A percentile compares a stretch with the other conserved stretches of the same genome.
phyloP scores from a whole-genome alignment of 768 basidiomycete genomes.

The Termitomyces sp. region DNA sequence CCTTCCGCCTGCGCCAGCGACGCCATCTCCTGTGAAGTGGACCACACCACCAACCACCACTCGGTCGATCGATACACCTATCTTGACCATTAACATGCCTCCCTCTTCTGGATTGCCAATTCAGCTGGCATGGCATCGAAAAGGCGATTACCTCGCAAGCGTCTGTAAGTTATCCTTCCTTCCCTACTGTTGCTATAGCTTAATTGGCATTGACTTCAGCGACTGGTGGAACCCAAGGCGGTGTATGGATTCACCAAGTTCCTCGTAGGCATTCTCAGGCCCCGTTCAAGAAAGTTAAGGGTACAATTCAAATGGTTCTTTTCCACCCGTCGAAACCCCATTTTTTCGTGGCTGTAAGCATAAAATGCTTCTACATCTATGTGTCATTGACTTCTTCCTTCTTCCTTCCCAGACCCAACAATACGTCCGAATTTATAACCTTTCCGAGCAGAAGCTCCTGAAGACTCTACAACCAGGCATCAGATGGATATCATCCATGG shows the following conservation, averaged over 20 bases:
- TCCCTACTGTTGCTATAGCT: slow-evolving; percentile 3
- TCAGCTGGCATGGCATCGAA: slow-evolving; percentile 88
- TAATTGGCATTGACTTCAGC: slow-evolving; percentile 31
- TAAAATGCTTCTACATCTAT: slow-evolving; percentile 3
- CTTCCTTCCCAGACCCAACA: slow-evolving; percentile 73
- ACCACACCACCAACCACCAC: slow-evolving; percentile 36
- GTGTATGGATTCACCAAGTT: slow-evolving; percentile 94
- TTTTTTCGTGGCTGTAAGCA: slow-evolving; percentile 93
- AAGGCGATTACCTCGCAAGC: slow-evolving; percentile 93
- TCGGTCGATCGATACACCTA: slow-evolving; percentile 47
- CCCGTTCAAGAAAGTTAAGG: slow-evolving; percentile 95
- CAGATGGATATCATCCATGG: slow-evolving; percentile 96
- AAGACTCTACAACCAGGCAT: slow-evolving; percentile 95
- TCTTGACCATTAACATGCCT: slow-evolving; percentile 59
- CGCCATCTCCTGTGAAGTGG: slow-evolving; percentile 72
- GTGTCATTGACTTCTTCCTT: slow-evolving; percentile 10
- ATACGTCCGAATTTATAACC: slow-evolving; percentile 92
- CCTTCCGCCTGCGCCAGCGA: slow-evolving; percentile 51
- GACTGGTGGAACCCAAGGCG: slow-evolving; percentile 64
- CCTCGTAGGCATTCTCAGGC: slow-evolving; percentile 94
- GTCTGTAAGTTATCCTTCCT: slow-evolving; percentile 63
- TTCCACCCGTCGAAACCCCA: slow-evolving; percentile 95
- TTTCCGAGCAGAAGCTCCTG: slow-evolving; percentile 87
- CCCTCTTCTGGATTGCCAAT: slow-evolving; percentile 63
- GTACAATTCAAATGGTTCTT: slow-evolving; percentile 80